Evolutionary conservation across 106 monocot genomes (phyloP).

Genomic region (Dioscorea alata): DNA sequence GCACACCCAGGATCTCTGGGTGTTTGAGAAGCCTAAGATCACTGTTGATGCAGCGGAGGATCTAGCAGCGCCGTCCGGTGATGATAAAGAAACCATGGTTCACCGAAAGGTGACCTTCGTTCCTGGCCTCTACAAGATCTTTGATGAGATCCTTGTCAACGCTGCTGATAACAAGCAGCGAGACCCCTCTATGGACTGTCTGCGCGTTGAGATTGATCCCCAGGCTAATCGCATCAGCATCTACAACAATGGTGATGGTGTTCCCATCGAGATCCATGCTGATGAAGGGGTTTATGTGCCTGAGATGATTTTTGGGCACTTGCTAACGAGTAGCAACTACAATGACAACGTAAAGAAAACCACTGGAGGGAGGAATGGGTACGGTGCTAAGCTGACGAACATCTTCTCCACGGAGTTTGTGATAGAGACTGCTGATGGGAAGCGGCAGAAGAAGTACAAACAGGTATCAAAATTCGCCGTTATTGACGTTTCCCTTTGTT

Average conservation of each 20-base stretch:
- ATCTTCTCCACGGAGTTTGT: constrained; percentile 95
- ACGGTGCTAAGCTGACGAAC: constrained; percentile 93
- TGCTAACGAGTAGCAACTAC: constrained; percentile 95
- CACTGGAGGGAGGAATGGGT: constrained; percentile 95
- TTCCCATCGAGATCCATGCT: constrained; percentile 93
- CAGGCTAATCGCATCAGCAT: constrained; percentile 57
- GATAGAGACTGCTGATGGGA: constrained; percentile 86
- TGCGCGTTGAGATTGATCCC: constrained; percentile 78
- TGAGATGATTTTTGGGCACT: constrained; percentile 94
- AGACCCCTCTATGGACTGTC: constrained; percentile 79
- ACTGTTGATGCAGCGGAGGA: too few species aligned
- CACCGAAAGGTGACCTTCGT: constrained; percentile 67
- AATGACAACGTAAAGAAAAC: constrained; percentile 94
- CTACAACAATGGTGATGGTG: constrained; percentile 92
- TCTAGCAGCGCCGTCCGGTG: too few species aligned
- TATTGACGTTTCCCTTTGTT: too few species aligned
- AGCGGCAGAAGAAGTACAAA: constrained; percentile 88
- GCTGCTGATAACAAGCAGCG: constrained; percentile 99
- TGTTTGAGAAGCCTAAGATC: constrained; percentile 15
- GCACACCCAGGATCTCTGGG: constrained; percentile 87
- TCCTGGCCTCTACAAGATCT: constrained; percentile 98
- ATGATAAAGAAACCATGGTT: constrained; percentile 66
- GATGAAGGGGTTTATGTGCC: constrained; percentile 97
- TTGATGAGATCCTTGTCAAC: constrained; percentile 99
- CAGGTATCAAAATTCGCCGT: constrained; percentile 37